phyloP scores from a whole-genome alignment of 441 rosid species.

The Metrosideros polymorpha region DNA sequence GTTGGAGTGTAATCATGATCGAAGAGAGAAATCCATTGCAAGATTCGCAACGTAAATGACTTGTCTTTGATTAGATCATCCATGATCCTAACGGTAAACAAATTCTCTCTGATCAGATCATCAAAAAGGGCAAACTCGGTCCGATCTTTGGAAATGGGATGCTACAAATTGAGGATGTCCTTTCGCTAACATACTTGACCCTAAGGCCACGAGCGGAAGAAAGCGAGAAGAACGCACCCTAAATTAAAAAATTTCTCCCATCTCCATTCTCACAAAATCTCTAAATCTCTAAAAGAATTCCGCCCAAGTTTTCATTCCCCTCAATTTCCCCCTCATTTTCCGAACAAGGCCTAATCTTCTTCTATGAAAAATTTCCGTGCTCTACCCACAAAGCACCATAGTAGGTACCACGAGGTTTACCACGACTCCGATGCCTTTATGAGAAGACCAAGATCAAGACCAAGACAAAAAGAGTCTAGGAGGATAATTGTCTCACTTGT shows the following conservation, averaged over 20 bases:
- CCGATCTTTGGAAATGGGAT: neutral
- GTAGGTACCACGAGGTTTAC: neutral
- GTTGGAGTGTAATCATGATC: neutral
- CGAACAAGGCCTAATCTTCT: neutral
- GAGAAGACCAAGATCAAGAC: neutral
- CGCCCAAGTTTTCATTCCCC: neutral
- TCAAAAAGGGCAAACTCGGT: neutral
- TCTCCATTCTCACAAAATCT: neutral
- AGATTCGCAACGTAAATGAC: accelerated
- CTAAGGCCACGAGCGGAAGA: neutral
- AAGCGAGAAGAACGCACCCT: neutral
- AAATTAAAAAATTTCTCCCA: neutral
- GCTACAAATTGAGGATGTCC: neutral
- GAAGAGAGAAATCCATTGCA: neutral
- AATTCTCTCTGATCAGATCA: accelerated
- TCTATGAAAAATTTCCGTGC: neutral
- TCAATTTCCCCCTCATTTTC: neutral
- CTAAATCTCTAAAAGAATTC: neutral
- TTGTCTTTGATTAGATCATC: neutral
- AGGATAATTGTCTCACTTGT: neutral
- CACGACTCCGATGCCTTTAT: neutral
- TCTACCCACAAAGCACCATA: neutral
- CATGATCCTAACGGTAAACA: neutral
- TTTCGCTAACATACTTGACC: neutral
- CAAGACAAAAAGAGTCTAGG: neutral